Evolutionary conservation across 306 rosid species (phyloP), one percentile per base, ranked within the genome.

Genomic region (peach (Prunus persica)): DNA sequence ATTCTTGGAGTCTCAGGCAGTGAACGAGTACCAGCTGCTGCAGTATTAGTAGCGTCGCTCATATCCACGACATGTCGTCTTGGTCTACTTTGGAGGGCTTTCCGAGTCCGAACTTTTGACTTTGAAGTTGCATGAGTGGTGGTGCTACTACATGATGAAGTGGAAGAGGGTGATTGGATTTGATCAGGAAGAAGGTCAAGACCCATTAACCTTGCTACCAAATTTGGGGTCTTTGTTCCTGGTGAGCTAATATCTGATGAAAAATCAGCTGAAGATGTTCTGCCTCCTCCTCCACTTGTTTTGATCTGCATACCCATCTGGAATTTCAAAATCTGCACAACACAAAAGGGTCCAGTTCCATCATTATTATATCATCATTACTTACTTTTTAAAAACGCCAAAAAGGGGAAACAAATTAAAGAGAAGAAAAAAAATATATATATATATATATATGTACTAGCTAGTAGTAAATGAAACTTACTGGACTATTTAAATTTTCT

Each of bases 201-300:
- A 72, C 98, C 99, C 99, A 96, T 96, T 55, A 96, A 66, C 76
- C 99, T 91, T 11, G 99, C 99, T 24, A 96, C 98, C 79, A 96
- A 85, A 72, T 82, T 91, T 72, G 99, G 99, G 24, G 98, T 96
- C 76, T 92, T 96, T 24, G 93, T 80, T 45, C 87, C 90, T 4
- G 99, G 99, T 45, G 99, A 95, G 77, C 77, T 83, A 18, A 68
- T 71, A n/a, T 93, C 96, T 46, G 90, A 83, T 45, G 87, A 86
- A 52, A 81, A 11, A 64, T 90, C 96, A 70, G 56, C 64, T 63
- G 73, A 38, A 54, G 78, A 78, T 72, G 56, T 13, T 30, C 43
- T 27, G 30, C 18, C 84, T 54, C 68, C 75, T 54, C 80, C 69
- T 61, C 80, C 76, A 24, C 79, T 83, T 78, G 96, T 91, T 85